Conservation (phyloP, 169 alveolate genomes). For the Babesia bovis region DNA sequence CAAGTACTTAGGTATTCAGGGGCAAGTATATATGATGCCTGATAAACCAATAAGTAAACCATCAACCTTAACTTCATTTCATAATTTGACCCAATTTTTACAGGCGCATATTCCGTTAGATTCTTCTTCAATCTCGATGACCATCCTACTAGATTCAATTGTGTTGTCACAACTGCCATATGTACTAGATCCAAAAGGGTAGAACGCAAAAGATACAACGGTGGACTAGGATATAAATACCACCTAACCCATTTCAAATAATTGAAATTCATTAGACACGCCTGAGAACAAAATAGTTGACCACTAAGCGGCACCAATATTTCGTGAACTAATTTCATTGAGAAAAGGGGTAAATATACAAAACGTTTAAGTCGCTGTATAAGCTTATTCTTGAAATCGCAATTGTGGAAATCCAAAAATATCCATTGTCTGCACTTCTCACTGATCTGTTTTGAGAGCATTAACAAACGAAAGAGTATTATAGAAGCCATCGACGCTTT, state of each 20-base stretch:
- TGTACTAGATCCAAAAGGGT: constrained; percentile 17
- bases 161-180: not conserved
- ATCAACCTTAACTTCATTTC: constrained; percentile 17
- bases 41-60: constrained; percentile 27
- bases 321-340: constrained; percentile 53
- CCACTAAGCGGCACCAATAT: constrained; percentile 47
- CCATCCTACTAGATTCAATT: constrained; percentile 5
- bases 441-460: constrained; percentile 6
- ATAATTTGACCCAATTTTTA: constrained; percentile 16
- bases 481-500: constrained; percentile 26
- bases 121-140: constrained; percentile 1
- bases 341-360: constrained; percentile 46
- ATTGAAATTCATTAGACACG: constrained; percentile 12
- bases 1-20: constrained; percentile 51
- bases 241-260: constrained; percentile 25
- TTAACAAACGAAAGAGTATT: constrained; percentile 8
- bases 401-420: not conserved
- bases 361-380: constrained; percentile 37
- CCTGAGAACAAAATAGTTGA: constrained; percentile 8
- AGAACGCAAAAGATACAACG: constrained; percentile 37
- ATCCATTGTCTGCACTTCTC: constrained; percentile 25
- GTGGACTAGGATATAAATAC: constrained; percentile 64
- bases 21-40: constrained; percentile 24
- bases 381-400: not conserved
- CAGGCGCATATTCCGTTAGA: not conserved